phyloP scores from a whole-genome alignment of 441 rosid species.

The Gossypium aridum region DNA sequence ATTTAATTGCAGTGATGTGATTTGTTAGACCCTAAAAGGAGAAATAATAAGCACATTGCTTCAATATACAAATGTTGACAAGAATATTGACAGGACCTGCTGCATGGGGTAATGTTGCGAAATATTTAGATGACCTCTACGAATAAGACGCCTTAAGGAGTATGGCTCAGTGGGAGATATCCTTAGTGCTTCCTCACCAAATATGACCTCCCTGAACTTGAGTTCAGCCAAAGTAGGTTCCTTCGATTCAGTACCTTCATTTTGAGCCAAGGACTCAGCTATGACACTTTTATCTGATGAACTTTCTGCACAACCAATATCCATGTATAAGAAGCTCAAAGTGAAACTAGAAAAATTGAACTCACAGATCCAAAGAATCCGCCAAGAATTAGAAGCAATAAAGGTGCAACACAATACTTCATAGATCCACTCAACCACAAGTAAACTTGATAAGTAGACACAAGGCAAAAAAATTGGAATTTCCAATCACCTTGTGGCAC shows the following conservation, averaged over 20 bases:
- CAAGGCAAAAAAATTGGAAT: background rate
- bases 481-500: slow-evolving; percentile 29
- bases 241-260: slow-evolving; percentile 29
- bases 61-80: background rate
- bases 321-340: background rate
- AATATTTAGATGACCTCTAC: slow-evolving; percentile 91
- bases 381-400: background rate
- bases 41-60: background rate
- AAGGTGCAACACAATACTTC: background rate
- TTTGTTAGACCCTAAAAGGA: background rate
- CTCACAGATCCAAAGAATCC: background rate
- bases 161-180: slow-evolving; percentile 75
- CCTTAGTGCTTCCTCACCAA: slow-evolving; percentile 86
- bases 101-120: slow-evolving; percentile 74
- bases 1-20: background rate
- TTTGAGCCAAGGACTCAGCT: slow-evolving; percentile 28
- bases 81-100: slow-evolving; percentile 44
- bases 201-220: slow-evolving; percentile 48
- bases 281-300: slow-evolving; percentile 32
- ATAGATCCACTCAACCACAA: slow-evolving; percentile 1
- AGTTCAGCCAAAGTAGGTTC: slow-evolving; percentile 34
- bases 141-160: slow-evolving; percentile 67
- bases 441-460: background rate
- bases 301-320: slow-evolving; percentile 39
- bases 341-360: background rate